Evolutionary conservation across 192 early-diverging fungal genomes (phyloP).

Genomic region (Umbelopsis sp.): DNA sequence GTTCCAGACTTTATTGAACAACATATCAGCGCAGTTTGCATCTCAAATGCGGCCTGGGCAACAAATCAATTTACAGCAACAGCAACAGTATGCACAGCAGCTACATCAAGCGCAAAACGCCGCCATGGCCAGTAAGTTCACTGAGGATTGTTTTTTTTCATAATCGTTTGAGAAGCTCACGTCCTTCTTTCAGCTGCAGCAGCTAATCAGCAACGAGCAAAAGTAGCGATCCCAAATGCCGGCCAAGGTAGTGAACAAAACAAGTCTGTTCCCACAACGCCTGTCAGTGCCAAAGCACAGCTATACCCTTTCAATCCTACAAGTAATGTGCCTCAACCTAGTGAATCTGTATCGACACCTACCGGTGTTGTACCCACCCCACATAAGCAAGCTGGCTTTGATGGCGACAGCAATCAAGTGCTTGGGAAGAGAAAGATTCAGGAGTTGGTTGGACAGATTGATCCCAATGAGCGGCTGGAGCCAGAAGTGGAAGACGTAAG

Average conservation of each 20-base stretch:
- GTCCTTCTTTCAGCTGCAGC: not conserved
- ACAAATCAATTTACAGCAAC: constrained; percentile 26
- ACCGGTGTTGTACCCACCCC: not conserved
- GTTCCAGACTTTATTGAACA: constrained; percentile 33
- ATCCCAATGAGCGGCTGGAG: constrained; percentile 76
- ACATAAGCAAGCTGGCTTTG: constrained; percentile 18
- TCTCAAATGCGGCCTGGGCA: constrained; percentile 21
- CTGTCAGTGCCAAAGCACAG: constrained; percentile 14
- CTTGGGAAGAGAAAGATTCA: constrained; percentile 81
- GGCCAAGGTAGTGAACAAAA: not conserved
- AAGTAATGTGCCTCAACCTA: not conserved
- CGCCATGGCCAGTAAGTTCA: constrained; percentile 7
- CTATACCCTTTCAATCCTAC: constrained; percentile 5
- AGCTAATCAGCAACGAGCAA: constrained; percentile 16
- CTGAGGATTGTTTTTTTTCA: not conserved
- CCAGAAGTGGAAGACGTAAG: constrained; percentile 82
- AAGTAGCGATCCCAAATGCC: constrained; percentile 9
- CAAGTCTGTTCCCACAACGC: constrained; percentile 4
- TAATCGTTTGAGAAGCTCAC: not conserved
- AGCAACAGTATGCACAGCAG: constrained; percentile 18
- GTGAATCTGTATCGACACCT: not conserved
- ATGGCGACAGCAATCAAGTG: constrained; percentile 43
- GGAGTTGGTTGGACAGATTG: constrained; percentile 84
- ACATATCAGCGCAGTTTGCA: constrained; percentile 23
- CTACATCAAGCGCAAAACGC: constrained; percentile 5